Percentiles rank a stretch among this genome's conserved stretches.
Conservation (phyloP, 768 basidiomycete genomes). For the Podaxis mareebaensis region DNA sequence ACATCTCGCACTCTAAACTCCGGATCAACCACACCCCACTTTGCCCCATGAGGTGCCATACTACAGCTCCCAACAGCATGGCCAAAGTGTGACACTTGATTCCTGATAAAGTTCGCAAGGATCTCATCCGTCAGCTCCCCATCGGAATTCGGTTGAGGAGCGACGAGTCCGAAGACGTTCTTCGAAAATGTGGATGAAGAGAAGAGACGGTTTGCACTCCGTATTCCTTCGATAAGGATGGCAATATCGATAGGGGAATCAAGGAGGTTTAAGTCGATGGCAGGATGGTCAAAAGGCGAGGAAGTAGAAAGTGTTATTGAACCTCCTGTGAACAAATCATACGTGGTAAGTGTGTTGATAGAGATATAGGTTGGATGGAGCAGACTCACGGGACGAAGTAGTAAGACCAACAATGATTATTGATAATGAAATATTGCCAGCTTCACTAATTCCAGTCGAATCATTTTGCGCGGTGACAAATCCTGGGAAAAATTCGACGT, state of each 20-base stretch:
- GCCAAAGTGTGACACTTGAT: background rate
- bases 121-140: background rate
- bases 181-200: background rate
- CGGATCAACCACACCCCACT: constrained; percentile 12
- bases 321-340: constrained; percentile 16
- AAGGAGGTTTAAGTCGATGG: constrained; percentile 14
- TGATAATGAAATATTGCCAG: background rate
- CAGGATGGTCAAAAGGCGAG: constrained; percentile 21
- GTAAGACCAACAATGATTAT: background rate
- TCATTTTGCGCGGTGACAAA: background rate
- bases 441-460: background rate
- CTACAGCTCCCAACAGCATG: background rate
- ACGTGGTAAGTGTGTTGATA: background rate
- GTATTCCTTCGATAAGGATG: background rate
- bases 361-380: background rate
- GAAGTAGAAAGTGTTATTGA: constrained; percentile 20
- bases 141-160: background rate
- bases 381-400: background rate
- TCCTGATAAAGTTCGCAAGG: background rate
- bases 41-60: background rate
- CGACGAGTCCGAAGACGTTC: background rate
- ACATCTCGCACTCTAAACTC: background rate
- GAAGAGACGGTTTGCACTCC: background rate
- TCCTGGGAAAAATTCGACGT: background rate
- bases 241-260: constrained; percentile 5